A percentile compares a stretch with the other conserved stretches of the same genome.
phyloP scores from a whole-genome alignment of 371 early-diverging fungal species.

The Syncephalastrum monosporum region DNA sequence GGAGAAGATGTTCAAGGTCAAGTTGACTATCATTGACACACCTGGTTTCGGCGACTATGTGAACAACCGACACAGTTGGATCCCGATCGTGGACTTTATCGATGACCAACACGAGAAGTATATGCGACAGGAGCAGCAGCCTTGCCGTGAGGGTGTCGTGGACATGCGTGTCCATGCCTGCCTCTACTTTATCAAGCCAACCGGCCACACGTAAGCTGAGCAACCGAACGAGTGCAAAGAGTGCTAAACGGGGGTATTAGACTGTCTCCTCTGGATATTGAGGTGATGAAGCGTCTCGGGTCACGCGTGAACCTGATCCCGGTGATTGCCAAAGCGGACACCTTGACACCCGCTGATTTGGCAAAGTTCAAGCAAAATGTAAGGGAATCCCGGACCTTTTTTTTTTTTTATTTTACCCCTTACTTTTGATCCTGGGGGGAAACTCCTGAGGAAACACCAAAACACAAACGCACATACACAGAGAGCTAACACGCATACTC shows the following conservation, averaged over 20 bases:
- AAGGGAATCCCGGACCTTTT: conserved; percentile 23
- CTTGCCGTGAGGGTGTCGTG: conserved; percentile 74
- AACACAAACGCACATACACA: not conserved
- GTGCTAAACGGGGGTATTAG: conserved; percentile 18
- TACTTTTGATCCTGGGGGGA: not conserved
- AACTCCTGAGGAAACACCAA: not conserved
- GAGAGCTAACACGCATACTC: not conserved
- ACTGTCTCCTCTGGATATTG: conserved; percentile 81
- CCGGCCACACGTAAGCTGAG: conserved; percentile 74
- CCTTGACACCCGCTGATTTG: conserved; percentile 81
- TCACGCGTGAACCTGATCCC: conserved; percentile 90
- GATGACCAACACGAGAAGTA: conserved; percentile 94
- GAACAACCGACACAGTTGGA: conserved; percentile 91
- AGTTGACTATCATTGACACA: conserved; percentile 88
- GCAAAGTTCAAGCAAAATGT: conserved; percentile 81
- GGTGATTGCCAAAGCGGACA: conserved; percentile 94
- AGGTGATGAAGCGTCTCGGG: conserved; percentile 85
- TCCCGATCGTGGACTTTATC: conserved; percentile 94
- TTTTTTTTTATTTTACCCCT: not conserved
- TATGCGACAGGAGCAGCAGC: conserved; percentile 82
- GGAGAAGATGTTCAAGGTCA: conserved; percentile 77
- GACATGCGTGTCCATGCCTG: conserved; percentile 93
- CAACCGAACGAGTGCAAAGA: not conserved
- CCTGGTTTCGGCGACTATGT: conserved; percentile 93
- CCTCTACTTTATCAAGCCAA: conserved; percentile 87